A percentile compares a stretch with the other conserved stretches of the same genome.
Evolutionary conservation across 2,329 filamentous ascomycete genomes (phyloP).

Genomic region (Raffaelea arxii): DNA sequence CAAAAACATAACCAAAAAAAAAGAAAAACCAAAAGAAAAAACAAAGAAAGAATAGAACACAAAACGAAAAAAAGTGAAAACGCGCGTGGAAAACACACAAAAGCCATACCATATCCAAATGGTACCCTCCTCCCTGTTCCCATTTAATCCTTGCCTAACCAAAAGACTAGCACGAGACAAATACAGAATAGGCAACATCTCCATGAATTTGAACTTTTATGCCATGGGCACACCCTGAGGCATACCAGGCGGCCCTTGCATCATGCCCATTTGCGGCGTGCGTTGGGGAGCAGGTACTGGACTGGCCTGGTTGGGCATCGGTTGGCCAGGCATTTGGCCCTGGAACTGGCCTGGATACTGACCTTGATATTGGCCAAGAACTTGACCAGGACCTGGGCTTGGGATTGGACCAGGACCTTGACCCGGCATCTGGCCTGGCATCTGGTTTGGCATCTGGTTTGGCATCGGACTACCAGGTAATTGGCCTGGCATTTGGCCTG

Average conservation of each 20-base stretch:
- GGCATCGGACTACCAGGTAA: too few relatives aligned
- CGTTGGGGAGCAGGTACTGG: conserved; percentile 15
- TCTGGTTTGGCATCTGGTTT: too few relatives aligned
- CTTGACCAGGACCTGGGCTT: too few relatives aligned
- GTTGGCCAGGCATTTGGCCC: not conserved
- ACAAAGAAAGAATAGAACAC: not conserved
- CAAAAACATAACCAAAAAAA: not conserved
- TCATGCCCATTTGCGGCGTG: conserved; percentile 21
- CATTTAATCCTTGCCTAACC: not conserved
- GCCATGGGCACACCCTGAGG: conserved; percentile 11
- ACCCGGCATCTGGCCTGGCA: too few relatives aligned
- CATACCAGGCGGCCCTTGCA: conserved; percentile 12
- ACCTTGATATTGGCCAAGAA: too few relatives aligned
- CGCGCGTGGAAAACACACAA: not conserved
- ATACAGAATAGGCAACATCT: not conserved
- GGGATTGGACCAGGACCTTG: too few relatives aligned
- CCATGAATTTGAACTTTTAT: conserved; percentile 1
- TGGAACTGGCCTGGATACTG: too few relatives aligned
- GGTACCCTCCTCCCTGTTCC: not conserved
- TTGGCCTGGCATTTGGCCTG: too few relatives aligned
- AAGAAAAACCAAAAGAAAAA: not conserved
- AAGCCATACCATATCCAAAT: too few relatives aligned
- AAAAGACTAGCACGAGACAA: not conserved
- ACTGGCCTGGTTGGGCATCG: conserved; percentile 2
- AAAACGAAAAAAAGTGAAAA: not conserved